Evolutionary conservation across 2,329 filamentous ascomycete genomes (phyloP).

Genomic region (Colletotrichum sublineola): DNA sequence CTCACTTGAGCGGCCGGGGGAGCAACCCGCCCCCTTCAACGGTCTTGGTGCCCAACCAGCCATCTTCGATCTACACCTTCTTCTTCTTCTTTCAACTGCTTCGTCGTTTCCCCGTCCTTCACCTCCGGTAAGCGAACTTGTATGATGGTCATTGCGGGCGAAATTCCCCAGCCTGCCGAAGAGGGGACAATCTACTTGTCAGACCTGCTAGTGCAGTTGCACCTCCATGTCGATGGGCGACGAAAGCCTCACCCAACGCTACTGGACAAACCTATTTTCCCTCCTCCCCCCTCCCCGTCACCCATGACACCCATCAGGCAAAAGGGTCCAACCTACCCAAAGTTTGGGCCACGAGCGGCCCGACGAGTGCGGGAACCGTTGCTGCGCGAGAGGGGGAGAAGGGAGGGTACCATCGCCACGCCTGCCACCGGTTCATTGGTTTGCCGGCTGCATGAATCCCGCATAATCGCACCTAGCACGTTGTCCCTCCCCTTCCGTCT

Average conservation of each 20-base stretch:
- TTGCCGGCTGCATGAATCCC: conserved; percentile 32
- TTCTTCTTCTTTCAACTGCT: not conserved
- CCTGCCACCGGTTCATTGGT: conserved; percentile 34
- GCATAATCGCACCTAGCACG: conserved; percentile 36
- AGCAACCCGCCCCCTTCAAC: conserved; percentile 6
- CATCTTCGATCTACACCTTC: not conserved
- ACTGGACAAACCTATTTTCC: conserved; percentile 19
- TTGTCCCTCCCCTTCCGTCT: conserved; percentile 21
- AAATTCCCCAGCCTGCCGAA: not conserved
- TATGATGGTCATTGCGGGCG: not conserved
- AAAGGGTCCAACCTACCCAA: conserved; percentile 11
- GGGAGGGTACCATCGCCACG: conserved; percentile 14
- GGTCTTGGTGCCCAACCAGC: conserved; percentile 39
- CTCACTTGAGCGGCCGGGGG: conserved; percentile 2
- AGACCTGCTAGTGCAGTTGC: conserved; percentile 11
- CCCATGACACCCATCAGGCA: conserved; percentile 29
- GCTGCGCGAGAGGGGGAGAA: conserved; percentile 7
- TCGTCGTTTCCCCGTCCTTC: conserved; percentile 5
- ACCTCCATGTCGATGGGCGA: conserved; percentile 12
- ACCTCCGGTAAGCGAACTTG: not conserved
- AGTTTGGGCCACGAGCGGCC: conserved; percentile 32
- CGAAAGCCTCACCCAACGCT: conserved; percentile 35
- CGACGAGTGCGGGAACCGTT: conserved; percentile 41
- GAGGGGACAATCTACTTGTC: not conserved
- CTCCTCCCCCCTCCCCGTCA: not conserved